Evolutionary conservation across 2,329 filamentous ascomycete species (phyloP), one percentile per base, ranked within the genome.

Genomic region (Sarocladium oryzae): DNA sequence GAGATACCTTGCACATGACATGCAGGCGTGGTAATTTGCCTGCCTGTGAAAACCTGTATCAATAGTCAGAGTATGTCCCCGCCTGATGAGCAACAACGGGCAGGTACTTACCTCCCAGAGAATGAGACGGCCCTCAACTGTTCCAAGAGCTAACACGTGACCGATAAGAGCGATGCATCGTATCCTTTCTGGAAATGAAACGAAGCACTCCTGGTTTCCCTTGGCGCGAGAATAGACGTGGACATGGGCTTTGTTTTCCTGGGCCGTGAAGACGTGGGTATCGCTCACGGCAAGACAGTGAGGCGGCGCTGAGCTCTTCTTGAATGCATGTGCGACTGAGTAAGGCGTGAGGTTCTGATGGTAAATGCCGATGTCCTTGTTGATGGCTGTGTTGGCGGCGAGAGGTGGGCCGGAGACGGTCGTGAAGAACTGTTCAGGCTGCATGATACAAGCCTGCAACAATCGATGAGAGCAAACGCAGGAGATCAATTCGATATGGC

Each of bases 181-280:
- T 61, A 99, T 89, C 60, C 84, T 81, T 68, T 97, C 92, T 0
- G 87, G 84, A 61, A 99, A 95, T 1, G 91, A 86, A 18, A 97
- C 82, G 16, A 89, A 79, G 6, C 89, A 87, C 69, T 97, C 92
- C 64, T 96, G 90, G 60, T 88, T 93, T 24, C 88, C 88, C 56
- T 88, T 87, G 53, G 84, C 77, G 51, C 90, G 80, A 53, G 81
- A 91, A 69, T 97, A 99, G 51, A 99, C 89, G 69, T 97, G 89
- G 1, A 99, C 79, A 37, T 95, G 88, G 0, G 90, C 89, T 68
- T 96, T 97, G 57, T 91, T 90, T 48, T 86, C 79, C 66, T 99
- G 93, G 3, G 89, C 92, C 3, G 91, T 86, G 65, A 96, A 99
- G 43, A 97, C 77, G 65, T 99, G 93, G 18, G 85, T 85, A 40